A percentile compares a stretch with the other conserved stretches of the same genome.
Evolutionary conservation across 2,329 filamentous ascomycete species (phyloP).

Genomic region (Talaromyces sp.): DNA sequence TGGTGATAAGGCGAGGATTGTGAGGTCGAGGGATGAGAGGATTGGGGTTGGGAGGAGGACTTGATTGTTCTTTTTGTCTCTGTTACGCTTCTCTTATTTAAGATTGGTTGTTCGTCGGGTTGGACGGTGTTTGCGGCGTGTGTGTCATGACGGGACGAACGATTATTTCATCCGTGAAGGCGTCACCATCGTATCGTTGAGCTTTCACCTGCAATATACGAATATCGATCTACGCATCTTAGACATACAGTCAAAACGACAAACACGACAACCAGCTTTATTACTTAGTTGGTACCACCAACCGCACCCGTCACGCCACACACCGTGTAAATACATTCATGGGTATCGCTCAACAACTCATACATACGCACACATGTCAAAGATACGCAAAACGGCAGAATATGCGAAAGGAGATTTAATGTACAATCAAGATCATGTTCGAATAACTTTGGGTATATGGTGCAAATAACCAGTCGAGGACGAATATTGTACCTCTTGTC

Average conservation of each 20-base stretch:
- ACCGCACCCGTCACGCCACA: slow-evolving; percentile 3
- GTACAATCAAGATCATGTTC: slow-evolving; percentile 5
- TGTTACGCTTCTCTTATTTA: background rate
- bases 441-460: slow-evolving; percentile 3
- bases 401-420: background rate
- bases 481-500: background rate
- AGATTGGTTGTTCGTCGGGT: background rate
- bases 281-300: background rate
- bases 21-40: slow-evolving; percentile 47
- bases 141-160: background rate
- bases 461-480: background rate
- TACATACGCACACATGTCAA: slow-evolving; percentile 6
- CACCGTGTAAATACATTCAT: slow-evolving; percentile 12
- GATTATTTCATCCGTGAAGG: background rate
- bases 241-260: background rate
- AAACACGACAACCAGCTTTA: background rate
- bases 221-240: background rate
- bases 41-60: slow-evolving; percentile 36
- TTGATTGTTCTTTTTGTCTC: background rate
- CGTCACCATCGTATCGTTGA: background rate
- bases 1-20: slow-evolving; percentile 50
- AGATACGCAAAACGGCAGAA: background rate
- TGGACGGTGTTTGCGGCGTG: background rate
- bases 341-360: slow-evolving; percentile 14
- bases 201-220: background rate